Evolutionary conservation across 495 filamentous ascomycete genomes (phyloP).

Genomic region (Clavariopsis aquatica): DNA sequence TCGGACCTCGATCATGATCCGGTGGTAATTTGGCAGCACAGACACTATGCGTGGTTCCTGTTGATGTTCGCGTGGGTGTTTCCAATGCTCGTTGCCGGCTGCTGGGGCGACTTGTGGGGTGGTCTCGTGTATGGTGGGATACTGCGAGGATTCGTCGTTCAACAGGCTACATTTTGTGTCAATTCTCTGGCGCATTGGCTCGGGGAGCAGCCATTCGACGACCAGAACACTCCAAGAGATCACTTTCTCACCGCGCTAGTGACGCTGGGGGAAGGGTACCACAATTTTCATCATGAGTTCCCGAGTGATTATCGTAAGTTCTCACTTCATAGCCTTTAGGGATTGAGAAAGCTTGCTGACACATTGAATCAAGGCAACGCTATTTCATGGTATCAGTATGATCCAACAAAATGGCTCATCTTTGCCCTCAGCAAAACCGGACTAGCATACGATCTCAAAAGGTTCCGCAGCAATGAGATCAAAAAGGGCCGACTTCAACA

Average conservation of each 20-base stretch:
- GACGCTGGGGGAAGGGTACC: conserved; percentile 95
- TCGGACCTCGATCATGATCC: not conserved
- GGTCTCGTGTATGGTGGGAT: conserved; percentile 93
- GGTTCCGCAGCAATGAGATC: conserved; percentile 95
- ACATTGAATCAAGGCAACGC: not conserved
- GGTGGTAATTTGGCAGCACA: not conserved
- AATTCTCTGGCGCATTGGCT: conserved; percentile 98
- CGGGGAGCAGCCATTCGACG: conserved; percentile 96
- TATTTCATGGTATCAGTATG: not conserved
- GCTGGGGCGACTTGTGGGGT: conserved; percentile 59
- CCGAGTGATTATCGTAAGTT: conserved; percentile 80
- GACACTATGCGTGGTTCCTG: not conserved
- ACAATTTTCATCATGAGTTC: conserved; percentile 99
- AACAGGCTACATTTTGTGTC: conserved; percentile 98
- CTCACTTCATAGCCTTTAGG: not conserved
- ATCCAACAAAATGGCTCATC: not conserved
- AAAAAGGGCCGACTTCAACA: conserved; percentile 97
- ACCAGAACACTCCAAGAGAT: conserved; percentile 95
- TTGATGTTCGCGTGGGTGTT: not conserved
- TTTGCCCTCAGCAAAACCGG: conserved; percentile 59
- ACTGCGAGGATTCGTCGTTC: conserved; percentile 92
- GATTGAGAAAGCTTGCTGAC: conserved; percentile 58
- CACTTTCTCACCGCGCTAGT: conserved; percentile 92
- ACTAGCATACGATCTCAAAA: conserved; percentile 90
- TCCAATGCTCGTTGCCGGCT: not conserved